Conservation (phyloP, 1,139 yeast genomes). For the Wickerhamomyces sp. region DNA sequence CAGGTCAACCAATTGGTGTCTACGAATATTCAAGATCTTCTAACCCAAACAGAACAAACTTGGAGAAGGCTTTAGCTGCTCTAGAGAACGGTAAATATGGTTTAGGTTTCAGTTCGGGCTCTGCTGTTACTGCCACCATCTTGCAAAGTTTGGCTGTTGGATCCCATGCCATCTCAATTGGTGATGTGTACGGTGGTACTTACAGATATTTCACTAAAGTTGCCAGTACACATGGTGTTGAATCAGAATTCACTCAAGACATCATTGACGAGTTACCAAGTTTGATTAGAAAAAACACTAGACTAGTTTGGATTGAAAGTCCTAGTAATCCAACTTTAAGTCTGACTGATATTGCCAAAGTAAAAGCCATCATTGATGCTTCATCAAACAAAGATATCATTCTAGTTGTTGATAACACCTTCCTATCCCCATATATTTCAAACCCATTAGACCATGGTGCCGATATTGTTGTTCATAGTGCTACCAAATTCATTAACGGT, state of each 20-base stretch:
- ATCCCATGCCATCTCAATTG: constrained; percentile 73
- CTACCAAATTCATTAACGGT: constrained; percentile 88
- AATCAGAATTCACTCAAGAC: constrained; percentile 62
- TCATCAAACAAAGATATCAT: constrained; percentile 41
- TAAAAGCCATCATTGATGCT: constrained; percentile 48
- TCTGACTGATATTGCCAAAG: constrained; percentile 64
- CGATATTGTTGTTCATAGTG: constrained; percentile 83
- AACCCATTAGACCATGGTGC: constrained; percentile 84
- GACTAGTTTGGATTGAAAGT: constrained; percentile 83
- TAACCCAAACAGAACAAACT: constrained; percentile 83
- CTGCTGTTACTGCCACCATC: constrained; percentile 79
- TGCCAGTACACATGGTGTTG: constrained; percentile 75
- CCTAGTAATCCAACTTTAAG: constrained; percentile 86
- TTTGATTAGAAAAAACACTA: constrained; percentile 57
- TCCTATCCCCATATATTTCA: constrained; percentile 87
- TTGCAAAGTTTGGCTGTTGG: constrained; percentile 70
- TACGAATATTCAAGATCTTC: constrained; percentile 86
- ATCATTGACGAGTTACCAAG: constrained; percentile 54
- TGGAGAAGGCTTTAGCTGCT: constrained; percentile 77
- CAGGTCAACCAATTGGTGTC: constrained; percentile 71
- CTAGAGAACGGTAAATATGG: constrained; percentile 76
- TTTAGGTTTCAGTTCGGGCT: constrained; percentile 79
- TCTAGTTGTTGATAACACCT: constrained; percentile 88
- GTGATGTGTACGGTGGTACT: constrained; percentile 92
- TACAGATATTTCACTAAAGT: constrained; percentile 88